These are phyloP conservation scores for Phytophthora megakarya DNA, from an alignment of 352 stramenopile species.

Conservation along the genomic window DNA sequence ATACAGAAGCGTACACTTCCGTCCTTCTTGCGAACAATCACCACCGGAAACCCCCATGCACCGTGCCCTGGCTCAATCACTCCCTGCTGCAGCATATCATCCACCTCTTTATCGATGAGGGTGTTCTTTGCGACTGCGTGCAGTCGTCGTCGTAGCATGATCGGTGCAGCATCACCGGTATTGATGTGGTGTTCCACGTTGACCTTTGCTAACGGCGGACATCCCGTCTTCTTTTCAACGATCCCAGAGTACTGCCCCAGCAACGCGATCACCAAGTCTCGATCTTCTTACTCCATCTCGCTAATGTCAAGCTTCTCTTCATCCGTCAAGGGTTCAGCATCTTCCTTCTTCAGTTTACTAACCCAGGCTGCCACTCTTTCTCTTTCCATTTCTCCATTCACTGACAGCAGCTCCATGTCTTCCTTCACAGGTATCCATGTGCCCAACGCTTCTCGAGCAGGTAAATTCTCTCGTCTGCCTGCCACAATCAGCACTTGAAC, in stretches of 20 bases:
- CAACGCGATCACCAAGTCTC: neutral
- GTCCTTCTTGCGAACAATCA: conserved; percentile 9
- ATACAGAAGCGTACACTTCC: conserved; percentile 29
- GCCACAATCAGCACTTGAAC: conserved; percentile 22
- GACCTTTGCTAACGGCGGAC: neutral
- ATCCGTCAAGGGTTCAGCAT: neutral
- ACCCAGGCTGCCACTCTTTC: conserved; percentile 1
- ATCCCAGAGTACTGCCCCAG: neutral
- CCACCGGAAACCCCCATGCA: conserved; percentile 31
- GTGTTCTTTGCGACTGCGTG: conserved; percentile 15
- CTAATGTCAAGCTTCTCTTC: conserved; percentile 7
- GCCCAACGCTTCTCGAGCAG: conserved; percentile 2
- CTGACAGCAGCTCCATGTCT: conserved; percentile 14
- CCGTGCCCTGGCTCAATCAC: conserved; percentile 22
- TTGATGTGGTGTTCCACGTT: conserved; percentile 25
- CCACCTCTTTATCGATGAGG: conserved; percentile 19
- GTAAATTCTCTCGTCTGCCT: conserved; percentile 8
- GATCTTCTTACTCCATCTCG: neutral
- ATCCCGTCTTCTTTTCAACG: conserved; percentile 1
- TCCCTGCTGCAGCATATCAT: conserved; percentile 16
- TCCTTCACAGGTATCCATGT: conserved; percentile 24
- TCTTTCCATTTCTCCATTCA: conserved; percentile 7
- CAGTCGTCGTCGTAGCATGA: conserved; percentile 1
- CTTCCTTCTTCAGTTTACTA: neutral
- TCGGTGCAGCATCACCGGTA: conserved; percentile 17